Conservation (phyloP, 129 eudicot genomes). For the Pseudognaphalium luteoalbum region DNA sequence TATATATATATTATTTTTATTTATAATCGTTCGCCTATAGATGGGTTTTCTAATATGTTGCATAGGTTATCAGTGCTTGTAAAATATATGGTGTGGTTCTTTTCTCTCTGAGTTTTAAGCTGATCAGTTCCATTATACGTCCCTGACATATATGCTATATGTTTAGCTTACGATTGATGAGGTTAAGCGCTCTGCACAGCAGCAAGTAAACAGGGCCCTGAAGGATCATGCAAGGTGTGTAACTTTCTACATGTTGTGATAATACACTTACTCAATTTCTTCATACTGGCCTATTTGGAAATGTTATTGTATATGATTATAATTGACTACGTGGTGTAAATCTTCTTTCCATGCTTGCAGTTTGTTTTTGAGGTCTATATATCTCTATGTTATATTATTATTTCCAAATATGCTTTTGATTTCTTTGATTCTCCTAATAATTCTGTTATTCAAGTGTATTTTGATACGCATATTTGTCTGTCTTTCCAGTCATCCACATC, state of each 20-base stretch:
- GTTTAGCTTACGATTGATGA: constrained; percentile 86
- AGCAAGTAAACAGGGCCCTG: constrained; percentile 82
- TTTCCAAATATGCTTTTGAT: constrained; percentile 8
- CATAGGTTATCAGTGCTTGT: constrained; percentile 23
- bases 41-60: constrained; percentile 9
- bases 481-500: constrained; percentile 10
- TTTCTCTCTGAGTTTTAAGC: constrained; percentile 18
- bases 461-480: background rate
- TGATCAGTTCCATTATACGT: background rate
- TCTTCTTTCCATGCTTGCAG: background rate
- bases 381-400: background rate
- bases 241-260: constrained; percentile 20
- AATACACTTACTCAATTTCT: background rate
- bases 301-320: constrained; percentile 3
- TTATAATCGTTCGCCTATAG: background rate
- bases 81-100: background rate
- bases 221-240: constrained; percentile 85
- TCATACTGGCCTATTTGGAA: background rate
- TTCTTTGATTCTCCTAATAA: background rate
- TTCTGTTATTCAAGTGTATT: constrained; percentile 9
- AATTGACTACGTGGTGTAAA: constrained; percentile 2
- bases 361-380: constrained; percentile 10
- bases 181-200: constrained; percentile 94
- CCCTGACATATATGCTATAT: constrained; percentile 20
- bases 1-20: too few relatives aligned